Evolutionary conservation across 805 yeast genomes (phyloP).

Genomic region (Wickerhamomyces rabaulensis): DNA sequence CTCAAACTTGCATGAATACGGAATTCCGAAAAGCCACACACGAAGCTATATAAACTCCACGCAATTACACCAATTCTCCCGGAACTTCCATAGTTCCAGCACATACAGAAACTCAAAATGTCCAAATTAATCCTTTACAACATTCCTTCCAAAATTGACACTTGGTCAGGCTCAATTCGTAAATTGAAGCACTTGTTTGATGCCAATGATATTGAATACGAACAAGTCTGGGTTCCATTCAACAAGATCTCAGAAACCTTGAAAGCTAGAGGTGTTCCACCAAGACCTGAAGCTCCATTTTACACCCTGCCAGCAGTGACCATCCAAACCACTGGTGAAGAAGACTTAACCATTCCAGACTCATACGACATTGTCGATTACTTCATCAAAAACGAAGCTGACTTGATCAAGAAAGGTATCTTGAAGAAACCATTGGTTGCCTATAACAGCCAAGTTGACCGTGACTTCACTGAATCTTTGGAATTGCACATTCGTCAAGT

Average conservation of each 20-base stretch:
- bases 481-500: no score
- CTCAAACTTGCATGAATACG: no score
- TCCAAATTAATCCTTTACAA: background rate
- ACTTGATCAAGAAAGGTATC: background rate
- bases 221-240: background rate
- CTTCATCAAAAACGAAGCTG: background rate
- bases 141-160: constrained; percentile 1
- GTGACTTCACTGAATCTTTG: no score
- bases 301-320: constrained; percentile 1
- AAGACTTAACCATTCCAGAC: background rate
- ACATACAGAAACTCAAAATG: no score
- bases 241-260: constrained; percentile 1
- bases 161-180: constrained; percentile 1
- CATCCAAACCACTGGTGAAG: background rate
- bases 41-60: no score
- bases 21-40: no score
- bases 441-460: background rate
- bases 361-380: background rate
- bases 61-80: no score
- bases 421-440: background rate
- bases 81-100: no score
- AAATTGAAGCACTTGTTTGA: background rate
- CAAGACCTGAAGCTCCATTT: background rate
- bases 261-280: background rate
- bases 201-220: background rate